Evolutionary conservation across 2,329 filamentous ascomycete species (phyloP).

Genomic region (Didymellaceae sp.): DNA sequence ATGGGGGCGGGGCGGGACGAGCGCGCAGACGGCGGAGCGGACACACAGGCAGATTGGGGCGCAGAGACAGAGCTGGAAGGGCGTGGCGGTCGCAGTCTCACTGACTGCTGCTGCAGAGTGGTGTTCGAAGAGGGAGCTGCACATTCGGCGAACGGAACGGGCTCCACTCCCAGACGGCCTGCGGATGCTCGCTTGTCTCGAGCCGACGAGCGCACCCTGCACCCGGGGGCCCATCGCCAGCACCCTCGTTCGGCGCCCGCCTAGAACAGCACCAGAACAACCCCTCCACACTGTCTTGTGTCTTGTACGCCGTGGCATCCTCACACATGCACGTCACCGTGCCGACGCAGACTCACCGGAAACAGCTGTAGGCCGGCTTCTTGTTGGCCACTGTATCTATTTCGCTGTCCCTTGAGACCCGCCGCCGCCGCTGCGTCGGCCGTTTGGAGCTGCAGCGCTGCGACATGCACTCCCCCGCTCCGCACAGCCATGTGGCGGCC

Average conservation of each 20-base stretch:
- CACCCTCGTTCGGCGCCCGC: constrained; percentile 13
- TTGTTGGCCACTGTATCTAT: no score
- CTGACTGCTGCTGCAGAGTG: constrained; percentile 1
- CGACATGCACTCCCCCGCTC: constrained; percentile 5
- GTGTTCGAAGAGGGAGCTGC: constrained; percentile 6
- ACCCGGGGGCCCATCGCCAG: constrained; percentile 7
- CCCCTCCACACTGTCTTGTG: constrained; percentile 13
- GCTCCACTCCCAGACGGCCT: constrained; percentile 26
- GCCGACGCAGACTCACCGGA: constrained; percentile 7
- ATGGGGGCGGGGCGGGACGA: constrained; percentile 14
- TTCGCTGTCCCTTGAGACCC: neutral
- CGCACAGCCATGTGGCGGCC: constrained; percentile 12
- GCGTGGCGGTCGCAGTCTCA: constrained; percentile 5
- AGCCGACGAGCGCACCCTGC: constrained; percentile 25
- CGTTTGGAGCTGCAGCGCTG: constrained; percentile 11
- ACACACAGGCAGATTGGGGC: neutral
- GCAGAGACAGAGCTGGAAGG: constrained; percentile 3
- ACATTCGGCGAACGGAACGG: constrained; percentile 8
- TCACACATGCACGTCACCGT: constrained; percentile 7
- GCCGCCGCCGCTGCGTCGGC: neutral
- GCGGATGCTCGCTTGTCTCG: constrained; percentile 17
- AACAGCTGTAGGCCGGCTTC: constrained; percentile 1
- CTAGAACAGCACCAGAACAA: constrained; percentile 18
- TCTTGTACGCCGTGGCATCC: neutral
- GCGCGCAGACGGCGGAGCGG: constrained; percentile 19